Base-by-base conservation (phyloP, 1,284 basidiomycete genomes). In the Ceratobasidium sp. region DNA sequence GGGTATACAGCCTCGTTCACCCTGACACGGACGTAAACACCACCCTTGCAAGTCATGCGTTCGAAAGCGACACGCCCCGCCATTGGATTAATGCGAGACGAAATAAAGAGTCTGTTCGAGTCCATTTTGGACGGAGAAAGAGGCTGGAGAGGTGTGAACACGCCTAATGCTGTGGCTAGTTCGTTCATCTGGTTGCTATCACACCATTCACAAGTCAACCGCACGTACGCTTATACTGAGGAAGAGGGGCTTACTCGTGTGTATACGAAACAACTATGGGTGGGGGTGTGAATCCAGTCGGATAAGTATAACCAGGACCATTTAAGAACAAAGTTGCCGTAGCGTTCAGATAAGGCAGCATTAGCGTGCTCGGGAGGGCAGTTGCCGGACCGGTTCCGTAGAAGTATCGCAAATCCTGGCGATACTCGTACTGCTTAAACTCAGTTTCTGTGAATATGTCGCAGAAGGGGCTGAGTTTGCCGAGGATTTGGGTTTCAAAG, bases 381-480 rank as follows among this genome's bases (percentile, higher is more conserved):
- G 66, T 57, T 7, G 51, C 66, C 1, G 66, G 66, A 44, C 66
- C 54, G 3, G 66, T 71, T 31, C 66, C 66, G 27, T 71, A 71
- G 41, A 57, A 71, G 27, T 71, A 59, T 24, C 66, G 22, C 54
- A 71, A 31, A 24, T 71, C 66, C 24, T 71, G 66, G n/a, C 54
- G 66, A n/a, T 71, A 71, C 17, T 71, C 54, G 29, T 71, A 71
- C 31, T 71, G 66, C 44, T 59, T 71, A 44, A 71, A 59, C 56
- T 59, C 54, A 3, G 66, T 44, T 29, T 71, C 66, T 2, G 44
- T 71, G 33, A 71, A 71, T 27, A 71, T 59, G 48, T 71, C 53
- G 29, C 66, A 71, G 44, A 71, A 59, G 4, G 66, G 66, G n/a
- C 66, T 59, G 41, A 71, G 54, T 33, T 71, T 24, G 36, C 66